These are phyloP conservation scores for Talaromyces albobiverticillius DNA, from an alignment of 2,329 filamentous ascomycete species.

Conservation along the genomic window DNA sequence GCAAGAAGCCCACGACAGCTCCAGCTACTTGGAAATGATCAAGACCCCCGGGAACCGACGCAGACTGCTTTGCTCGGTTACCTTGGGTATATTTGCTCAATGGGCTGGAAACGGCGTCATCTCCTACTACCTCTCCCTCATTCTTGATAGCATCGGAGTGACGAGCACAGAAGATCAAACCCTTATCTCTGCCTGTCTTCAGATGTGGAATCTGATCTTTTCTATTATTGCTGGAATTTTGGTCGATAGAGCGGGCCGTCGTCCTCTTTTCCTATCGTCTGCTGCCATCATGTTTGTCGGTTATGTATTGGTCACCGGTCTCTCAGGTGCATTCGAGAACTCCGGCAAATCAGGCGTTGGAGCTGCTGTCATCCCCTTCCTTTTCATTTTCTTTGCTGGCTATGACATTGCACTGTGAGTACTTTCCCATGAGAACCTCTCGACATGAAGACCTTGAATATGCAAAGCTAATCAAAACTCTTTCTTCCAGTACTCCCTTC, in stretches of 20 bases:
- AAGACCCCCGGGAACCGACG: constrained; percentile 47
- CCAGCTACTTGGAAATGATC: constrained; percentile 54
- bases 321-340: constrained; percentile 51
- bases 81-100: constrained; percentile 36
- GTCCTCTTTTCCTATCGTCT: constrained; percentile 46
- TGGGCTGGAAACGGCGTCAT: constrained; percentile 67
- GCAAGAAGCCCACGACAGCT: constrained; percentile 51
- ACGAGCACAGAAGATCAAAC: constrained; percentile 23
- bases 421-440: background rate
- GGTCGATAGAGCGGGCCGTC: constrained; percentile 48
- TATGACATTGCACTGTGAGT: constrained; percentile 4
- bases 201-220: constrained; percentile 47
- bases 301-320: constrained; percentile 51
- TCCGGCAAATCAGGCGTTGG: constrained; percentile 47
- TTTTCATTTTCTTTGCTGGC: constrained; percentile 52
- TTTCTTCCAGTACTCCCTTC: background rate
- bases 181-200: background rate
- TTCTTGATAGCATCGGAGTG: constrained; percentile 63
- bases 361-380: constrained; percentile 52
- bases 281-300: constrained; percentile 45
- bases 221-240: constrained; percentile 56
- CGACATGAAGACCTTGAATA: background rate
- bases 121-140: constrained; percentile 63
- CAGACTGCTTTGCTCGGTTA: constrained; percentile 25
- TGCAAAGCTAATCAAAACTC: background rate